Evolutionary conservation across 345 rosid species (phyloP), one percentile per base, ranked within the genome.

Genomic region (Geranium brycei): DNA sequence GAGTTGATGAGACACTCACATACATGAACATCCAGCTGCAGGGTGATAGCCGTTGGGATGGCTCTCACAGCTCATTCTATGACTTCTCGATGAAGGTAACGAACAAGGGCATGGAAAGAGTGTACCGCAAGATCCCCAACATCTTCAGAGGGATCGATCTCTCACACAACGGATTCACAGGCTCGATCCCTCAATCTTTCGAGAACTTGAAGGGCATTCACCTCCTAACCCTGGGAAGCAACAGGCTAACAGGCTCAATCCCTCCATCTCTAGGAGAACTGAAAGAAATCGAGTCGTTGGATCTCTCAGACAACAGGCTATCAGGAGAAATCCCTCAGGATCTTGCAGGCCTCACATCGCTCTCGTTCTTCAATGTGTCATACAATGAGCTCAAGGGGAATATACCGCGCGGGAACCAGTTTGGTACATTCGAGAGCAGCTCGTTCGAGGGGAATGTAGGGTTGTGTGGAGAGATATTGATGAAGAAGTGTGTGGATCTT

Each of bases 401-500:
- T 17, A 66, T 66, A 58, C 69, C 69, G 11, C 56, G 17, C 8
- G 59, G 60, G 15, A 51, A 64, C 5, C 67, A 64, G 55, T 63
- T 60, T 31, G 31, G 16, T 7, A 60, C 63, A 31, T 31, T 60
- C 28, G 63, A 31, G 7, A 60, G 15, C 11, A 47, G 53, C 28
- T 60, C 62, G 14, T 60, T 2, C 18, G 35, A 60, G 17, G 64
- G 64, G 14, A 62, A 62, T 31, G 17, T 17, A 62, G 55, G 23
- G 14, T 7, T 62, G 10, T 62, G 64, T 16, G 64, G 55, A 32
- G 35, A 28, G n/a, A 40, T 19, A 12, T 19, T 51, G n/a, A 10
- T n/a, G 1, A 64, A 31, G 67, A 64, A 64, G 30, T 64, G 60
- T 31, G 40, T 15, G 23, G 14, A 19, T 64, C 5, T 16, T 23